A percentile compares a stretch with the other conserved stretches of the same genome.
These are phyloP conservation scores for Lodderomyces theae DNA, from an alignment of 1,139 yeast genomes.

Conservation along the genomic window DNA sequence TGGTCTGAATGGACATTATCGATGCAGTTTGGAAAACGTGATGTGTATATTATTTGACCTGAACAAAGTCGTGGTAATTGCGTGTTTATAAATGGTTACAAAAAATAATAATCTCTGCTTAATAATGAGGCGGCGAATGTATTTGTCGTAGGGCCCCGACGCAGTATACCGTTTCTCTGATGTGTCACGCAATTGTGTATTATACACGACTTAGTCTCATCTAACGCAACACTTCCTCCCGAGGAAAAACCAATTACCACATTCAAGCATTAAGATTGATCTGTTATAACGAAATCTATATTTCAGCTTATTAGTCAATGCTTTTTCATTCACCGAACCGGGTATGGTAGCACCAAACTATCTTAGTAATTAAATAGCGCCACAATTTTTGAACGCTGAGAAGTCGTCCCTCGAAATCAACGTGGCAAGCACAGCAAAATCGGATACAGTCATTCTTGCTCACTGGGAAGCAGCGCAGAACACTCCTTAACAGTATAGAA, in stretches of 20 bases:
- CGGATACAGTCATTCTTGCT: too few relatives aligned
- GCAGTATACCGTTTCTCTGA: background rate
- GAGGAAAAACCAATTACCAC: too few relatives aligned
- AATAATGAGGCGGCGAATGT: background rate
- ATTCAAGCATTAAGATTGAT: too few relatives aligned
- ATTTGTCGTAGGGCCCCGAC: background rate
- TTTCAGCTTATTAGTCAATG: too few relatives aligned
- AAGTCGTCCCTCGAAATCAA: too few relatives aligned
- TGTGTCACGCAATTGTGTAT: background rate
- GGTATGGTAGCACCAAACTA: background rate
- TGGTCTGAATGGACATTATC: conserved; percentile 38
- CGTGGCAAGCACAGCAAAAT: too few relatives aligned
- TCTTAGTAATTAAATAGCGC: too few relatives aligned
- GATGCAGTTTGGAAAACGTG: background rate
- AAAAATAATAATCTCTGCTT: background rate
- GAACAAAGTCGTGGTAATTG: background rate
- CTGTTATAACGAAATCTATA: too few relatives aligned
- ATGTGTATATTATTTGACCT: background rate
- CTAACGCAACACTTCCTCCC: too few relatives aligned
- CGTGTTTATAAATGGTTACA: background rate
- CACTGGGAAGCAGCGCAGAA: too few relatives aligned
- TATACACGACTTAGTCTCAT: too few relatives aligned
- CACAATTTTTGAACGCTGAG: background rate
- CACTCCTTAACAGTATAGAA: too few relatives aligned
- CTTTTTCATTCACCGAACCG: background rate